Base-by-base conservation (phyloP, 176 grass and related monocot species). In the Rhipidocladum racemiflorum region DNA sequence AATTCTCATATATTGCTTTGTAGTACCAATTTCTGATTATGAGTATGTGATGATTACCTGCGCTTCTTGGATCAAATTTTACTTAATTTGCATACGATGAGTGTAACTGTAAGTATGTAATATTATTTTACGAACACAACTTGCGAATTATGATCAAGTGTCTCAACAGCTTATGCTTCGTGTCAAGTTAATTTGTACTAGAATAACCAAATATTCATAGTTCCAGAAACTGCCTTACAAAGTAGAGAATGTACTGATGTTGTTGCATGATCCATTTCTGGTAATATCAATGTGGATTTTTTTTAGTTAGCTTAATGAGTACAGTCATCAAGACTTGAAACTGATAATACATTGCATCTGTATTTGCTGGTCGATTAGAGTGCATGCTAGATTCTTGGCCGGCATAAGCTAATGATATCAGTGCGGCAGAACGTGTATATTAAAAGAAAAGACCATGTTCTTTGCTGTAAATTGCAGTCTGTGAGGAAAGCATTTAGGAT, bases 401-500 rank as follows among this genome's bases (percentile, higher is more conserved):
- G 14, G 62, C 27, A 89, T 89, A 80, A 86, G 73, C 75, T 89
- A 87, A 80, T 46, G 34, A 70, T 65, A 66, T 24, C 29, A 79
- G 51, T 30, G 63, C 79, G 25, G 50, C 45, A 65, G n/a, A 88
- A 68, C 78, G 46, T 82, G 67, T 74, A 66, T 67, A 72, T 84
- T 81, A 61, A 84, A 86, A 70, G 60, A 61, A 87, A 84, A 87
- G 75, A 82, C 56, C 76, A 68, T 89, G 76, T 89, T 70, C 80
- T 84, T 92, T 86, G 83, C 45, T 83, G 64, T 83, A 82, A 77
- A 82, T 86, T 86, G 74, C 61, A 86, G 60, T 59, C 60, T 83
- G 40, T 45, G 68, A 83, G 74, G 78, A 83, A 86, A 83, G 51
- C 59, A 86, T 68, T 67, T 78, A 71, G 76, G 86, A 81, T 76